Conservation (phyloP, 371 early-diverging fungal genomes). For the Mucor plumbeus region DNA sequence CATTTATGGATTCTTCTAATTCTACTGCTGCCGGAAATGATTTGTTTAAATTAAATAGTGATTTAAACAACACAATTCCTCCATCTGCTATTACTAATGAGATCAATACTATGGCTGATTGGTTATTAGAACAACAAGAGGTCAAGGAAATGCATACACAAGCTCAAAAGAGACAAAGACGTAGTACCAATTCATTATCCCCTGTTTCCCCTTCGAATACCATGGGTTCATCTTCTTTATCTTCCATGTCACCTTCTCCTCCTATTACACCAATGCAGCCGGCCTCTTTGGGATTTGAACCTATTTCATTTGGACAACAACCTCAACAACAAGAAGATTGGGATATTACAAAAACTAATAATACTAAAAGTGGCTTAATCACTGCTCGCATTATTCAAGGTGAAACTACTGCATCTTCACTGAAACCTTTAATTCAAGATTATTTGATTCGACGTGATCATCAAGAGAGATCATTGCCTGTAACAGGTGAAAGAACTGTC, state of each 20-base stretch:
- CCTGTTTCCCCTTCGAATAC: slow-evolving; percentile 25
- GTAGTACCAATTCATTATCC: slow-evolving; percentile 23
- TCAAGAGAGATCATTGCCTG: slow-evolving; percentile 63
- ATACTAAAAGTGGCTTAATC: slow-evolving; percentile 13
- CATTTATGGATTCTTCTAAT: slow-evolving; percentile 28
- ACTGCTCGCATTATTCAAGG: slow-evolving; percentile 41
- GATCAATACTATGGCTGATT: slow-evolving; percentile 29
- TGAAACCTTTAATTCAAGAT: slow-evolving; percentile 49
- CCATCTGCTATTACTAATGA: slow-evolving; percentile 25
- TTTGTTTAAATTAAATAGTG: not conserved
- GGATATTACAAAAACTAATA: slow-evolving; percentile 22
- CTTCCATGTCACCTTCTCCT: slow-evolving; percentile 41
- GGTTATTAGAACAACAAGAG: slow-evolving; percentile 30
- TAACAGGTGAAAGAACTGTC: slow-evolving; percentile 70
- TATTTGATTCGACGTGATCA: slow-evolving; percentile 45
- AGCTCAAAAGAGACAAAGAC: slow-evolving; percentile 28
- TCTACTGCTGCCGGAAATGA: slow-evolving; percentile 25
- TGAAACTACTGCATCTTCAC: slow-evolving; percentile 23
- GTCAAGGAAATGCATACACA: slow-evolving; percentile 19
- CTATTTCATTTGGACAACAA: slow-evolving; percentile 30
- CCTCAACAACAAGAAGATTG: slow-evolving; percentile 54
- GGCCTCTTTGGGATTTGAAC: slow-evolving; percentile 31
- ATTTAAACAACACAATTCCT: slow-evolving; percentile 15
- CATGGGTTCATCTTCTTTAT: slow-evolving; percentile 26
- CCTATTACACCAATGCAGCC: slow-evolving; percentile 40